Base-by-base conservation (phyloP, 2,329 filamentous ascomycete genomes). In the Aspergillus jensenii region DNA sequence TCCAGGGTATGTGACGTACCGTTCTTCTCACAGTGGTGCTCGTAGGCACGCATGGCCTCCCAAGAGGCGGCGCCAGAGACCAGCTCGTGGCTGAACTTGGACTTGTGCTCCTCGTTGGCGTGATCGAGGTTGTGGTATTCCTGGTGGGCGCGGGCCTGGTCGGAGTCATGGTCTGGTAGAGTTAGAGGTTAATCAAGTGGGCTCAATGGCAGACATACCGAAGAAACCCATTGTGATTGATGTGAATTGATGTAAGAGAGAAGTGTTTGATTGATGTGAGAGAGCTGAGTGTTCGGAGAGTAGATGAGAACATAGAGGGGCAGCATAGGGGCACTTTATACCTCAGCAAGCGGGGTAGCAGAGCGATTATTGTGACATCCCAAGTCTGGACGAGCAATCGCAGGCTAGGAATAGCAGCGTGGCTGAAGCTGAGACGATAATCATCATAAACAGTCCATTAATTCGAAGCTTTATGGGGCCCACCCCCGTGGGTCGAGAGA, bases 1-100 rank as follows among this genome's bases (percentile, higher is more conserved):
- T 44, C 2, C 27, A 19, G 5, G 14, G n/a, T 21, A 25, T 4
- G 7, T 33, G 43, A 68, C 77, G 45, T 78, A 86, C 87, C 90
- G 68, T 91, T 82, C 46, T 76, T 77, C 65, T 87, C 86, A 76
- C 91, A 88, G 67, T 84, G 81, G 70, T 91, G 84, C 77, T 93
- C 90, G 69, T 88, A 93, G 31, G 88, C 79, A 81, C 91, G 91
- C 82, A 93, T 89, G 67, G 87, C 90, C 66, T 87, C 87, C 72
- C 91, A 95, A 62, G 87, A 85, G 53, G 90, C 90, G 55, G 86
- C 90, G 62, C 89, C 89, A 61, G 87, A 90, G 55, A 95, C 74
- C 53, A 91, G 71, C 79, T 95, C 90, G 75, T 95, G 90, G 67
- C 83, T 83, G 68, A 90, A 77, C 68, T 83, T 84, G 64, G 84